phyloP scores from a whole-genome alignment of 2,329 filamentous ascomycete genomes.

The Colletotrichum tanaceti region DNA sequence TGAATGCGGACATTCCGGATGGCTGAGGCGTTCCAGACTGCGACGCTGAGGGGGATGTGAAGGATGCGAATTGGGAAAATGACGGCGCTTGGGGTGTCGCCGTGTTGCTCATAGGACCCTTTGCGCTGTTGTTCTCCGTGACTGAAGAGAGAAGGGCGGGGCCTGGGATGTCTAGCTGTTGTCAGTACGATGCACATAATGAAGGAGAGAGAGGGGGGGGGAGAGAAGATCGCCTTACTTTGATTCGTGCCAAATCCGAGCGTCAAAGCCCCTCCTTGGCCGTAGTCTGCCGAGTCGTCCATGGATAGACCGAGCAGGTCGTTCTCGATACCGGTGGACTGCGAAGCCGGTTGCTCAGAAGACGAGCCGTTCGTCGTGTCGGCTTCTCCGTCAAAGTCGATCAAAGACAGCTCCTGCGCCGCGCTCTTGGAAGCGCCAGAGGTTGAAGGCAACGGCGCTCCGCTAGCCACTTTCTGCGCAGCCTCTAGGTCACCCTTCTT shows the following conservation, averaged over 20 bases:
- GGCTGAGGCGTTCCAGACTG: constrained; percentile 66
- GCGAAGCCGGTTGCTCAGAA: constrained; percentile 53
- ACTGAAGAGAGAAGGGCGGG: constrained; percentile 73
- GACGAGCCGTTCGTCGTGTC: constrained; percentile 59
- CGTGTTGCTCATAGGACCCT: constrained; percentile 48
- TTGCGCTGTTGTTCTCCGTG: constrained; percentile 70
- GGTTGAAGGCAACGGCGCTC: constrained; percentile 63
- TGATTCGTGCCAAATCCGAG: constrained; percentile 80
- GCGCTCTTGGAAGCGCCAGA: constrained; percentile 64
- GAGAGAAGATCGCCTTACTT: constrained; percentile 60
- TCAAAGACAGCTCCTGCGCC: constrained; percentile 84
- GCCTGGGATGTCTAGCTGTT: constrained; percentile 68
- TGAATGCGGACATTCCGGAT: constrained; percentile 58
- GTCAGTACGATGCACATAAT: constrained; percentile 44
- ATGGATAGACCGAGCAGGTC: constrained; percentile 91
- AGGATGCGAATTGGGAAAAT: constrained; percentile 67
- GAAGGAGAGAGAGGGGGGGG: neutral
- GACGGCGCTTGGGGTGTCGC: constrained; percentile 57
- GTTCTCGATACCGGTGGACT: constrained; percentile 80
- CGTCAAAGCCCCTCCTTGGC: constrained; percentile 83
- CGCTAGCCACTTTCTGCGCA: constrained; percentile 84
- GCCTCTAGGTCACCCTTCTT: constrained; percentile 93
- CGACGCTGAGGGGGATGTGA: constrained; percentile 64
- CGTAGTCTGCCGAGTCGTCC: constrained; percentile 72
- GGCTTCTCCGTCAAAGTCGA: constrained; percentile 82